A percentile compares a stretch with the other conserved stretches of the same genome.
Conservation (phyloP, 2,329 filamentous ascomycete species). For the Acephala macrosclerotiorum region DNA sequence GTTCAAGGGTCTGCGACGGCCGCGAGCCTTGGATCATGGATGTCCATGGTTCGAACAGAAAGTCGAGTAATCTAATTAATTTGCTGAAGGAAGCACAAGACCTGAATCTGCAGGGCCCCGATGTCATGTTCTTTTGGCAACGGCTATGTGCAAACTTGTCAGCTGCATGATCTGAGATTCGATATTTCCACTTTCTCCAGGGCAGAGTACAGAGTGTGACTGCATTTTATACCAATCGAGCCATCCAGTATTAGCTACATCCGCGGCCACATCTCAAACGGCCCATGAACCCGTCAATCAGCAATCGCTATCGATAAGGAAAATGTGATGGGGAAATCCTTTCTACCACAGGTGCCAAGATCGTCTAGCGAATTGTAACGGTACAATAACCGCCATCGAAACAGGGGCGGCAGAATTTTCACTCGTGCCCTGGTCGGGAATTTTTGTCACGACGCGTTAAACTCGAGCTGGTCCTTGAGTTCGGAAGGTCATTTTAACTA, state of each 20-base stretch:
- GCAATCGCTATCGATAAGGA: slow-evolving; percentile 31
- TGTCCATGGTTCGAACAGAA: not conserved
- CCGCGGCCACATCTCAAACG: not conserved
- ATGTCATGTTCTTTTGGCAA: slow-evolving; percentile 38
- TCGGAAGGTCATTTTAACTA: slow-evolving; percentile 2
- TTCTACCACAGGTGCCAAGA: slow-evolving; percentile 9
- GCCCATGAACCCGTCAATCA: slow-evolving; percentile 25
- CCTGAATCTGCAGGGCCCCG: slow-evolving; percentile 41
- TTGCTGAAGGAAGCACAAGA: slow-evolving; percentile 27
- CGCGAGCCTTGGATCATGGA: slow-evolving; percentile 5
- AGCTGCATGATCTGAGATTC: slow-evolving; percentile 36
- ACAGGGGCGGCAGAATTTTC: slow-evolving; percentile 10
- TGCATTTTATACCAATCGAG: not conserved
- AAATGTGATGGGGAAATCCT: slow-evolving; percentile 22
- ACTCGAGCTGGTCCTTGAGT: slow-evolving; percentile 8
- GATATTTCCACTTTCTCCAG: slow-evolving; percentile 2
- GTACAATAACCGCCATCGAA: slow-evolving; percentile 29
- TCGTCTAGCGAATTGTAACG: slow-evolving; percentile 26
- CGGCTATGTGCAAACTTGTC: slow-evolving; percentile 35
- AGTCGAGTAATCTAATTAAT: slow-evolving; percentile 14
- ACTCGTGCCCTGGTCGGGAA: not conserved
- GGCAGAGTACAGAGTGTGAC: slow-evolving; percentile 7
- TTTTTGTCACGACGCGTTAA: slow-evolving; percentile 20
- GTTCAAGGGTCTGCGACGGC: slow-evolving; percentile 12
- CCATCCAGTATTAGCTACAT: not conserved